phyloP scores from a whole-genome alignment of 2,329 filamentous ascomycete species.

The Raffaelea ambrosiae region DNA sequence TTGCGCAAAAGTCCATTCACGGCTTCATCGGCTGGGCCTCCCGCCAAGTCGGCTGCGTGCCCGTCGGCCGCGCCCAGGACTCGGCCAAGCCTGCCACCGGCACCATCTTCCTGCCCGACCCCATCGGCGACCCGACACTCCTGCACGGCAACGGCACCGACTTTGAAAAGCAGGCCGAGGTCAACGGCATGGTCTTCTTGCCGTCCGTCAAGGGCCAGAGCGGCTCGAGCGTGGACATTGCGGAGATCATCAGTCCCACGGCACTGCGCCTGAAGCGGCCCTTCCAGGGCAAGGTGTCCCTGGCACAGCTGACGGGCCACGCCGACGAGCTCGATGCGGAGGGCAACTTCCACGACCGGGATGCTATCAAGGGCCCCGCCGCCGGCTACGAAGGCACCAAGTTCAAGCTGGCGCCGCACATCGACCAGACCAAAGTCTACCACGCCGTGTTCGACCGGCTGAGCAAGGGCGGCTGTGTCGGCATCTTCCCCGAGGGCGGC shows the following conservation, averaged over 20 bases:
- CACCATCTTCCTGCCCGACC: conserved; percentile 81
- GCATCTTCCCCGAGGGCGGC: conserved; percentile 94
- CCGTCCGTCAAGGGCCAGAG: conserved; percentile 71
- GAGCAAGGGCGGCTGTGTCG: conserved; percentile 76
- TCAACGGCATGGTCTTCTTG: conserved; percentile 77
- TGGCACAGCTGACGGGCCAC: conserved; percentile 75
- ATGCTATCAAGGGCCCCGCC: conserved; percentile 39
- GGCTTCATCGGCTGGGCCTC: conserved; percentile 88
- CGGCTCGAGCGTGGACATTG: conserved; percentile 75
- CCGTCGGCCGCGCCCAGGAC: conserved; percentile 90
- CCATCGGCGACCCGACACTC: conserved; percentile 73
- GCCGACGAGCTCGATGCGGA: conserved; percentile 55
- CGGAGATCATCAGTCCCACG: conserved; percentile 68
- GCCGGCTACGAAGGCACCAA: conserved; percentile 66
- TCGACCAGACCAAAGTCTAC: conserved; percentile 90
- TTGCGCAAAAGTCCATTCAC: conserved; percentile 91
- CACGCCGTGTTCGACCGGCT: conserved; percentile 84
- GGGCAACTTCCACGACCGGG: conserved; percentile 50
- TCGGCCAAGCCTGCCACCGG: conserved; percentile 71
- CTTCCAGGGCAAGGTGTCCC: conserved; percentile 67
- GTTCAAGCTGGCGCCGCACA: conserved; percentile 84
- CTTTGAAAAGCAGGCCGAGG: conserved; percentile 68
- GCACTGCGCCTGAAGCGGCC: conserved; percentile 81
- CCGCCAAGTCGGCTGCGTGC: conserved; percentile 76
- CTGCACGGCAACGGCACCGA: conserved; percentile 72